phyloP scores from a whole-genome alignment of 331 rosid genomes.

The Saraca asoca region DNA sequence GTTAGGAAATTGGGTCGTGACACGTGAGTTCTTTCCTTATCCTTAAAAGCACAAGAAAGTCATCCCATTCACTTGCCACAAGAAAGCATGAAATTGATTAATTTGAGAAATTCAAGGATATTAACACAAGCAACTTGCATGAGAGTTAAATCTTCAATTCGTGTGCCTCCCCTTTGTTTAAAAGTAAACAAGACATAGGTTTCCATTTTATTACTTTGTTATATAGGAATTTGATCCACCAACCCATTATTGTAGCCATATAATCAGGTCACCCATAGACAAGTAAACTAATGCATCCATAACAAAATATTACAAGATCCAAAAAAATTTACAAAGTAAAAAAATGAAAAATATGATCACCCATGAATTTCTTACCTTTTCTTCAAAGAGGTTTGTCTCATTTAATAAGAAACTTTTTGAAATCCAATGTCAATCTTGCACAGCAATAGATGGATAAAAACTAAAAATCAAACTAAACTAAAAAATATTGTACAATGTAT shows the following conservation, averaged over 20 bases:
- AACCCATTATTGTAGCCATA: neutral
- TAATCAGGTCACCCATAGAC: neutral
- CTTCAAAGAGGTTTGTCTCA: neutral
- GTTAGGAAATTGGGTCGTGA: no score
- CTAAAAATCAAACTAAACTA: constrained; percentile 5
- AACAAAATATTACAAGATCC: neutral
- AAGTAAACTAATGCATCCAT: neutral
- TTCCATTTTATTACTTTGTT: neutral
- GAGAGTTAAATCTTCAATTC: constrained; percentile 8
- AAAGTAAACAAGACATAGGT: neutral
- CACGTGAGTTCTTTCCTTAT: neutral
- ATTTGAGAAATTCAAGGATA: neutral
- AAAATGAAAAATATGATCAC: no score
- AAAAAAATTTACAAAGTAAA: neutral
- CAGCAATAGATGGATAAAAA: neutral
- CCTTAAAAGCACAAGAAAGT: neutral
- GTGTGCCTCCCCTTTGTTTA: neutral
- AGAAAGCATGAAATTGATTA: constrained; percentile 8
- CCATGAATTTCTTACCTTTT: neutral
- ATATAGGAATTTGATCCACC: neutral
- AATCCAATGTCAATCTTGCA: neutral
- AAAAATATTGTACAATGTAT: neutral
- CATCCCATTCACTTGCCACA: neutral
- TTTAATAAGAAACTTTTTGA: neutral
- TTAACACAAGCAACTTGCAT: neutral